Percentiles rank a stretch among this genome's conserved stretches.
phyloP scores from a whole-genome alignment of 768 basidiomycete species.

The Nidularia pulvinata region DNA sequence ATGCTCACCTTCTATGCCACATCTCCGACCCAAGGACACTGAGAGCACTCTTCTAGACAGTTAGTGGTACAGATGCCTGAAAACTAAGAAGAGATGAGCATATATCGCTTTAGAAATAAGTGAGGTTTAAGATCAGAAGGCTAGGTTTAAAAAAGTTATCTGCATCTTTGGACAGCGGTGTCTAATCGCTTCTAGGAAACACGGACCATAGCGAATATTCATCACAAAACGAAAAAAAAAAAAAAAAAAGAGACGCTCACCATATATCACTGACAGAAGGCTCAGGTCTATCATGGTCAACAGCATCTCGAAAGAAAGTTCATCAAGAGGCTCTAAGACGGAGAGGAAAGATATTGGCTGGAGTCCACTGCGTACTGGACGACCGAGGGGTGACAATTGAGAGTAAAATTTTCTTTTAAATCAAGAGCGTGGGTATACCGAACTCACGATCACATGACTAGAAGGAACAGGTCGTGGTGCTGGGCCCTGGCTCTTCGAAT shows the following conservation, averaged over 20 bases:
- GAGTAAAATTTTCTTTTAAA: too few relatives aligned
- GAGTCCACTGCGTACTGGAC: too few relatives aligned
- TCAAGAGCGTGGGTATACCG: too few relatives aligned
- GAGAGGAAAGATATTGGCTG: too few relatives aligned
- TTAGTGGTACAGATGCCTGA: too few relatives aligned
- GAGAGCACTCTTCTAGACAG: background rate
- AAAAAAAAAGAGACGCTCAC: background rate
- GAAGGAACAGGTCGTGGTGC: too few relatives aligned
- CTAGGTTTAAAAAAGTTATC: conserved; percentile 61
- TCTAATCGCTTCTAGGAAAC: conserved; percentile 96
- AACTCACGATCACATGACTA: too few relatives aligned
- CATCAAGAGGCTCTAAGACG: too few relatives aligned
- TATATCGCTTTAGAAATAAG: background rate
- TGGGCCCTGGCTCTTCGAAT: too few relatives aligned
- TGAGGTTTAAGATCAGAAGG: conserved; percentile 54
- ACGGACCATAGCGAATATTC: conserved; percentile 90
- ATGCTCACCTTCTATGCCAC: background rate
- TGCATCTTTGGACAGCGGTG: conserved; percentile 80
- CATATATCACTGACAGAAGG: background rate
- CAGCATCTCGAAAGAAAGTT: too few relatives aligned
- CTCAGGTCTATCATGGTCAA: too few relatives aligned
- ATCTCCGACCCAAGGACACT: background rate
- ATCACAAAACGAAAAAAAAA: conserved; percentile 38
- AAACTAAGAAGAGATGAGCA: background rate
- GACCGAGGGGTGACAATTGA: too few relatives aligned